phyloP scores from a whole-genome alignment of 257 asterid species.

The Forsythia viridissima region DNA sequence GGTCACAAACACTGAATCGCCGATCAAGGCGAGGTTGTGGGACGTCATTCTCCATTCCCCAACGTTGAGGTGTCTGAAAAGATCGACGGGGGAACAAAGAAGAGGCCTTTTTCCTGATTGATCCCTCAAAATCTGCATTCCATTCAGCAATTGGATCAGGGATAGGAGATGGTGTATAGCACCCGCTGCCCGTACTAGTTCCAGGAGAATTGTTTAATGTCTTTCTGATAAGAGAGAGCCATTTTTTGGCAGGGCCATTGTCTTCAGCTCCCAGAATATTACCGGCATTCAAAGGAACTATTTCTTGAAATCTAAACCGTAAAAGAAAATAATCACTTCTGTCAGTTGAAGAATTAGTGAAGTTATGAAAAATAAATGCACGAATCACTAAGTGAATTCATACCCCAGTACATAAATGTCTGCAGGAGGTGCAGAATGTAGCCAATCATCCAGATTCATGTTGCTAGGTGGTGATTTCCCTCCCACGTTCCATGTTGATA shows the following conservation, averaged over 20 bases:
- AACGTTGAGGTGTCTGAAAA: conserved; percentile 80
- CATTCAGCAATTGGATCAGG: conserved; percentile 90
- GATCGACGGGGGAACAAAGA: conserved; percentile 82
- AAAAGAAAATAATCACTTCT: conserved; percentile 12
- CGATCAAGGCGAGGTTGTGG: conserved; percentile 79
- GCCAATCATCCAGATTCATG: conserved; percentile 91
- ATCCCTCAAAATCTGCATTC: conserved; percentile 94
- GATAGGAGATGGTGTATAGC: conserved; percentile 85
- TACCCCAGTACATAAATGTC: conserved; percentile 99
- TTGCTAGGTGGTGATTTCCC: conserved; percentile 84
- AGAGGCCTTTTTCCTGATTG: conserved; percentile 67
- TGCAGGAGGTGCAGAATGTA: conserved; percentile 95
- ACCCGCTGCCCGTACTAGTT: conserved; percentile 57
- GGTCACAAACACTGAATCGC: conserved; percentile 86
- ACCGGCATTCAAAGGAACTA: conserved; percentile 95
- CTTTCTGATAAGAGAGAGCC: conserved; percentile 76
- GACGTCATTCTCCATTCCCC: conserved; percentile 65
- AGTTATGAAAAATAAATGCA: not conserved
- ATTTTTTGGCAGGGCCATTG: conserved; percentile 94
- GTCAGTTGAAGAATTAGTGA: not conserved
- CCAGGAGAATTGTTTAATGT: conserved; percentile 74
- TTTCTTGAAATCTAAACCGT: conserved; percentile 78
- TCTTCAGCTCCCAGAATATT: conserved; percentile 96
- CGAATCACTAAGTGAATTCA: conserved; percentile 9
- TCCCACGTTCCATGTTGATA: conserved; percentile 97